Evolutionary conservation across 2,329 filamentous ascomycete species (phyloP).

Genomic region (Diaporthe humulicola): DNA sequence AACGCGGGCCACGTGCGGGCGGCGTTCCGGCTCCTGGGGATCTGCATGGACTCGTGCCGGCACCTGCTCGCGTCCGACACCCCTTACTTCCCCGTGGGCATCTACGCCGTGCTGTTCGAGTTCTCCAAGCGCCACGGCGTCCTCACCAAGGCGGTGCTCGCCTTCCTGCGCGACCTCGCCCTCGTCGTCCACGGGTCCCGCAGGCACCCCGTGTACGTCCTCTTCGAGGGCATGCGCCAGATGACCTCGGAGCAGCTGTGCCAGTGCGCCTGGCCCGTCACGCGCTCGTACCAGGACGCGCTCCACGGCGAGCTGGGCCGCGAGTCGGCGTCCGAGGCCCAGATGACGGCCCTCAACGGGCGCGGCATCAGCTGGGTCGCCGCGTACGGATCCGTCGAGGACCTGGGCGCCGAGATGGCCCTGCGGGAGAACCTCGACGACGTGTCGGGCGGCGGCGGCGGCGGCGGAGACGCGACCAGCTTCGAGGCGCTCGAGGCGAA

Average conservation of each 20-base stretch:
- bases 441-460: background rate
- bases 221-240: constrained; percentile 1
- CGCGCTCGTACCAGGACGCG: background rate
- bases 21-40: constrained; percentile 14
- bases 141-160: background rate
- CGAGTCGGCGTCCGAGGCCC: background rate
- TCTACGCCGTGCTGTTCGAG: constrained; percentile 27
- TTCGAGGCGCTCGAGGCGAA: constrained; percentile 26
- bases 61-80: background rate
- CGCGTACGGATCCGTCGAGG: background rate
- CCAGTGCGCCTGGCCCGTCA: constrained; percentile 20
- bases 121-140: constrained; percentile 26
- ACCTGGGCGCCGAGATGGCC: background rate
- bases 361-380: constrained; percentile 10
- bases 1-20: constrained; percentile 21
- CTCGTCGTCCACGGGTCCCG: background rate
- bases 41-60: constrained; percentile 24
- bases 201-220: background rate
- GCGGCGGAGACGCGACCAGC: background rate
- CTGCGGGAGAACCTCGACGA: background rate
- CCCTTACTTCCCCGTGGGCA: constrained; percentile 14
- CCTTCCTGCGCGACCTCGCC: constrained; percentile 25
- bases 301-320: background rate
- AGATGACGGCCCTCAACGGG: background rate
- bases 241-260: constrained; percentile 15